Evolutionary conservation across 176 grass and related monocot species (phyloP).

Genomic region (Metroxylon sagu): DNA sequence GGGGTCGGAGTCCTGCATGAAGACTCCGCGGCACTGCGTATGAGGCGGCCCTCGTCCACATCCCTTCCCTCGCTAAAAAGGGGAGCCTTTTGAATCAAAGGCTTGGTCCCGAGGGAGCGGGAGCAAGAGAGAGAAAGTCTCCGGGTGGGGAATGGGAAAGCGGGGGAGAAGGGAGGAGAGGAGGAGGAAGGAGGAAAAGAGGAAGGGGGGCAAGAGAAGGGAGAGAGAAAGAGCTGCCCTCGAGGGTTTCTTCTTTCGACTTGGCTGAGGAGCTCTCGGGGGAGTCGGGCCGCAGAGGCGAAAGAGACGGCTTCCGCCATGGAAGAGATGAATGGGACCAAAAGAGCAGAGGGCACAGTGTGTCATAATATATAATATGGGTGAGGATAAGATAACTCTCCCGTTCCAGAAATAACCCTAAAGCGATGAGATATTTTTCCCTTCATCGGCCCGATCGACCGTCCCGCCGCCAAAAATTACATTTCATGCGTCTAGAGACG

Average conservation of each 20-base stretch:
- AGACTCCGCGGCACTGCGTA: constrained; percentile 70
- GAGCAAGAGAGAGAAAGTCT: constrained; percentile 10
- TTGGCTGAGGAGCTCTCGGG: not conserved
- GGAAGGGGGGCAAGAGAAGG: constrained; percentile 13
- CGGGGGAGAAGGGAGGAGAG: not conserved
- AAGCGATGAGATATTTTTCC: too few species aligned
- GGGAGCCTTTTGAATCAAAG: constrained; percentile 2
- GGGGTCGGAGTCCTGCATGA: constrained; percentile 80
- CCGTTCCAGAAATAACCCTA: too few species aligned
- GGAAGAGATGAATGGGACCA: not conserved
- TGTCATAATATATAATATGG: too few species aligned
- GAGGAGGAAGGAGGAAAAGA: not conserved
- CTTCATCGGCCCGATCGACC: too few species aligned
- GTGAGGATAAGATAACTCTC: too few species aligned
- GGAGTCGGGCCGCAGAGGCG: not conserved
- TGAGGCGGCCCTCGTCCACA: constrained; percentile 27
- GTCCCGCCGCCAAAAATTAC: too few species aligned
- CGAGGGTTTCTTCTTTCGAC: not conserved
- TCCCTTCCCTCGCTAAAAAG: constrained; percentile 40
- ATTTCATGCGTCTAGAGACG: too few species aligned
- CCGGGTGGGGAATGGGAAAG: constrained; percentile 8
- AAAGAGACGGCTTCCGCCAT: constrained; percentile 25
- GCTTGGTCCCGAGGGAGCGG: constrained; percentile 8
- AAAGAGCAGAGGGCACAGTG: too few species aligned
- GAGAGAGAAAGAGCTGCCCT: constrained; percentile 2